Conservation (phyloP, 1,284 basidiomycete species). For the Ganoderma boninense region DNA sequence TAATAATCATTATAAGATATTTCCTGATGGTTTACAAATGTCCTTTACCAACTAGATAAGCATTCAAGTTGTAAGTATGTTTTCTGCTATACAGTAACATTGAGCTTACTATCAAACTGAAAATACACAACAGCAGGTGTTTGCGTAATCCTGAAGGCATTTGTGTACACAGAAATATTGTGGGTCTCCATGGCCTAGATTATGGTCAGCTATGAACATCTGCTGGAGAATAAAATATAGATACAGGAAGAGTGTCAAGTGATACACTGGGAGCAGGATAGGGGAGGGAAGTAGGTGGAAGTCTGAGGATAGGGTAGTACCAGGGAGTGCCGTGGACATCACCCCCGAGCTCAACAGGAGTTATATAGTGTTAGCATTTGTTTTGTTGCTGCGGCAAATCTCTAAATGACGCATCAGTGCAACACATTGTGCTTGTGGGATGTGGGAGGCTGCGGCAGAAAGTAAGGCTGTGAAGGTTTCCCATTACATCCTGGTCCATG, state of each 20-base stretch:
- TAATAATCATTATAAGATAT: background rate
- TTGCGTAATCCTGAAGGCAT: background rate
- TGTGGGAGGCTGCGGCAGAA: background rate
- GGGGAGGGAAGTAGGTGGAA: background rate
- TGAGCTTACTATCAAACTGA: constrained; percentile 1
- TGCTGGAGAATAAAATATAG: background rate
- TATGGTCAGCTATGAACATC: background rate
- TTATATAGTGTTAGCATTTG: background rate
- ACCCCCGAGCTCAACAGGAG: background rate
- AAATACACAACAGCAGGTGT: background rate
- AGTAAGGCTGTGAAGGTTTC: background rate
- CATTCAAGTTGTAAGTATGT: background rate
- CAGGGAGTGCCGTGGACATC: background rate
- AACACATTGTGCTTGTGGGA: background rate
- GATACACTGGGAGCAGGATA: background rate
- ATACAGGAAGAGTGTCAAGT: background rate
- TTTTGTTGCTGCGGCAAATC: background rate
- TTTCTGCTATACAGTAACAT: background rate
- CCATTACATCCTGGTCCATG: background rate
- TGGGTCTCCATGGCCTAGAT: background rate
- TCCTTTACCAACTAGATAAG: background rate
- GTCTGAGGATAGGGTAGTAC: background rate
- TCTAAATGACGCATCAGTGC: background rate
- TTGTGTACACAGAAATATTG: constrained; percentile 1
- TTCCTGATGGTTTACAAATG: no score